These are phyloP conservation scores for Podospora pseudocomata DNA, from an alignment of 495 filamentous ascomycete species.

Conservation along the genomic window DNA sequence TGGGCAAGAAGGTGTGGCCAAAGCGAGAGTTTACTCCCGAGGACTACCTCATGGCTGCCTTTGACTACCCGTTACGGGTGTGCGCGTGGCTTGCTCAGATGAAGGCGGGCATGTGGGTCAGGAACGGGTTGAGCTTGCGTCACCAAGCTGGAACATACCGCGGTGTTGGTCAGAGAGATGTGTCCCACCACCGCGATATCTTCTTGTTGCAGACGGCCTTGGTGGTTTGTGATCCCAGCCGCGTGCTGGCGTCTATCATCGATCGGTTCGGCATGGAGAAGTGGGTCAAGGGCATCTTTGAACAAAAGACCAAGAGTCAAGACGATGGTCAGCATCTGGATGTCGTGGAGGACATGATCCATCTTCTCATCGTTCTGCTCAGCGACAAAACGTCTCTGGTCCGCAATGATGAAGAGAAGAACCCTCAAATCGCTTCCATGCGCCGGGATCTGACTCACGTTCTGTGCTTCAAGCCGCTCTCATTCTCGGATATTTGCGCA, in stretches of 20 bases:
- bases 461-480: constrained; percentile 91
- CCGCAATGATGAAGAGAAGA: constrained; percentile 61
- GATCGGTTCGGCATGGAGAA: constrained; percentile 84
- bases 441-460: constrained; percentile 88
- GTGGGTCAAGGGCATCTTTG: constrained; percentile 85
- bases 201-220: constrained; percentile 89
- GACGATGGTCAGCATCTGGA: constrained; percentile 86
- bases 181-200: constrained; percentile 91
- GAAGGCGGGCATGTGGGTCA: constrained; percentile 97
- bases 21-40: constrained; percentile 53
- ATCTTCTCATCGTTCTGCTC: constrained; percentile 83
- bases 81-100: constrained; percentile 97
- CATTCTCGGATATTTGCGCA: constrained; percentile 80
- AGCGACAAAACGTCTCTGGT: constrained; percentile 83
- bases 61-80: constrained; percentile 89
- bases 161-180: constrained; percentile 79
- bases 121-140: constrained; percentile 90
- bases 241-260: constrained; percentile 83
- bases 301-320: constrained; percentile 57
- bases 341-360: constrained; percentile 92
- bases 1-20: constrained; percentile 48
- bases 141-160: constrained; percentile 93
- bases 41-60: constrained; percentile 79
- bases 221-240: constrained; percentile 77
- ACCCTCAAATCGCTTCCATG: constrained; percentile 65